Base-by-base conservation (phyloP, 768 basidiomycete genomes). In the Boletus pseudopeckii region DNA sequence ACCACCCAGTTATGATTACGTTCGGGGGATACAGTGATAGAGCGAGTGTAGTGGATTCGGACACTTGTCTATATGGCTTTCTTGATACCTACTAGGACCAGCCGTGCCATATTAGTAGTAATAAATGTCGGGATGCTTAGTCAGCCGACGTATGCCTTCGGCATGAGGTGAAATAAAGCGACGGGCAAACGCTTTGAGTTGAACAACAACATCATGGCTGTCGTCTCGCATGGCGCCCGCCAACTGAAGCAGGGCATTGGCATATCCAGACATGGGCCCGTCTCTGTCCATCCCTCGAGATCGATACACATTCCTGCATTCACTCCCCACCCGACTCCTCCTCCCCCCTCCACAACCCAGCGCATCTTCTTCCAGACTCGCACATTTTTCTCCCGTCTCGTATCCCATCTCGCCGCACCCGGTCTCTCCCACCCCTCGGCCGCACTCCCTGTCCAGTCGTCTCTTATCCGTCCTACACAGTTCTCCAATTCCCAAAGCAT, bases 351-450 rank as follows among this genome's bases (percentile, higher is more conserved):
- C 3, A 57, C 73, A 36, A 64, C 75, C 1, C 76, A 82, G 58
- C 75, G 72, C 50, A 59, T 86, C 42, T 70, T 86, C 52, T 72
- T 74, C 17, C 74, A 80, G 39, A 78, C 86, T 15, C 80, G 77
- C 52, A 77, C 75, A n/a, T 53, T 86, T 34, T 60, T 88, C 44
- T 72, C 80, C 43, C 77, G 74, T 34, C 76, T 89, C 54, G 76
- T 85, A 52, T 72, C 78, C 11, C 77, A 81, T 49, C 75, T 87
- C 33, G 79, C 81, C 36, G 66, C 86, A 5, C 85, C 86, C 4
- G 82, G 83, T 47, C 65, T 60, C 22, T 56, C 73, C 41, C 71
- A 24, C 66, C 72, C 59, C 43, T 67, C 13, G 54, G 64, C 30
- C n/a, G 60, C 49, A n/a, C 32, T 37, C 43, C 20, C n/a, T 17